A percentile compares a stretch with the other conserved stretches of the same genome.
Evolutionary conservation across 2,329 filamentous ascomycete species (phyloP).

Genomic region (Colletotrichum sp.): DNA sequence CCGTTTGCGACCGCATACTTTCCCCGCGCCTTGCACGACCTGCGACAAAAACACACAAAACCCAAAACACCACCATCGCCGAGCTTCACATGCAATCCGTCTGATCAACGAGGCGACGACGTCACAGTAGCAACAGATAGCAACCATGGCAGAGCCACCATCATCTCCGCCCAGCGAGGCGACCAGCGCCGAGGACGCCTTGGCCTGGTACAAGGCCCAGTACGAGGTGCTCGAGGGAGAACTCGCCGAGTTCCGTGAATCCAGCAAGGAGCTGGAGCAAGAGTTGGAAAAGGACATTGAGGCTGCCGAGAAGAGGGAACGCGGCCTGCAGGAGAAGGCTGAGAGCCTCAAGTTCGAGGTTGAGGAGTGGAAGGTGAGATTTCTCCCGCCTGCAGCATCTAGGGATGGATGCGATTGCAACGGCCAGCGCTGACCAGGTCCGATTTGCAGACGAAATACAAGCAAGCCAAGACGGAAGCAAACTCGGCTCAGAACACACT

Average conservation of each 20-base stretch:
- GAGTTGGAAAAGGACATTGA: conserved; percentile 97
- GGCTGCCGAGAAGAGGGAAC: conserved; percentile 91
- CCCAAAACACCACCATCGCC: neutral
- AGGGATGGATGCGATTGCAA: neutral
- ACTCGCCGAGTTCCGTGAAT: conserved; percentile 90
- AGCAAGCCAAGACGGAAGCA: conserved; percentile 89
- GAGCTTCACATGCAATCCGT: conserved; percentile 12
- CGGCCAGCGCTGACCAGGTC: conserved; percentile 13
- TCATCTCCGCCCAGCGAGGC: conserved; percentile 66
- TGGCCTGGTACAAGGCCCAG: conserved; percentile 94
- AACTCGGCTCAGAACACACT: conserved; percentile 83
- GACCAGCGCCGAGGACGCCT: conserved; percentile 71
- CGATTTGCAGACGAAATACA: conserved; percentile 81
- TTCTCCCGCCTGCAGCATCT: neutral
- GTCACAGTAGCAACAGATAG: neutral
- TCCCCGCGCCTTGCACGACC: neutral
- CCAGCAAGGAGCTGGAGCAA: conserved; percentile 90
- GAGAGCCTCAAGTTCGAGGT: conserved; percentile 87
- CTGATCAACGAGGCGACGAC: neutral
- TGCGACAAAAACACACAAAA: neutral
- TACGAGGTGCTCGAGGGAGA: conserved; percentile 93
- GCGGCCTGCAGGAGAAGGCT: conserved; percentile 83
- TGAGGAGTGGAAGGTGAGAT: conserved; percentile 88
- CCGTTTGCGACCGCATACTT: conserved; percentile 7
- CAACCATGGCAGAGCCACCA: conserved; percentile 62